Percentiles rank a stretch among this genome's conserved stretches.
phyloP scores from a whole-genome alignment of 2,329 filamentous ascomycete species.

The Pezicula neosporulosa region DNA sequence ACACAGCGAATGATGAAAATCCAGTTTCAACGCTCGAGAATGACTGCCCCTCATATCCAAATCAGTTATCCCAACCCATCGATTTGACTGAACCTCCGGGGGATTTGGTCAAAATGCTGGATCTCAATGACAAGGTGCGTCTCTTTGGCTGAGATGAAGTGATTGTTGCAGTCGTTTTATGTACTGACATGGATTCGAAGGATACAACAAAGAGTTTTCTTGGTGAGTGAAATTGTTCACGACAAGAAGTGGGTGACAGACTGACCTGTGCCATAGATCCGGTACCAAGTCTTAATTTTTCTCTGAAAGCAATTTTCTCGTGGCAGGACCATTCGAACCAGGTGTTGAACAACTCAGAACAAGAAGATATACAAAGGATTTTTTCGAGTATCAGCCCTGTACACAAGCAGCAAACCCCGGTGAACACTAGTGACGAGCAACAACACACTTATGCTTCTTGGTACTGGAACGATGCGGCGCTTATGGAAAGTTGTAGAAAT shows the following conservation, averaged over 20 bases:
- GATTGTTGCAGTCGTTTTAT: too few species aligned
- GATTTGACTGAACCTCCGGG: background rate
- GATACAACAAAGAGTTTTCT: too few species aligned
- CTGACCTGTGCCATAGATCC: too few species aligned
- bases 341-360: constrained; percentile 1
- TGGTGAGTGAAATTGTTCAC: too few species aligned
- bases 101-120: constrained; percentile 1
- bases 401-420: background rate
- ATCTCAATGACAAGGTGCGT: constrained; percentile 2
- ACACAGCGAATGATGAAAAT: background rate
- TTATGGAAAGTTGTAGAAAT: constrained; percentile 5
- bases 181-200: too few species aligned
- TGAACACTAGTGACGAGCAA: background rate
- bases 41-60: background rate
- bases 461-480: constrained; percentile 7
- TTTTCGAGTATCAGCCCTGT: background rate
- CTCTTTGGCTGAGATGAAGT: background rate
- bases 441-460: constrained; percentile 2
- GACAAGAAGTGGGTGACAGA: too few species aligned
- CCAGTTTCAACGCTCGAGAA: background rate
- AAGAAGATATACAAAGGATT: constrained; percentile 4
- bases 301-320: too few species aligned
- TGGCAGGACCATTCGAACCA: background rate
- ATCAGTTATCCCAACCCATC: background rate
- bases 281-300: too few species aligned